phyloP scores from a whole-genome alignment of 176 grass and related monocot genomes.

The Chrysopogon serrulatus region DNA sequence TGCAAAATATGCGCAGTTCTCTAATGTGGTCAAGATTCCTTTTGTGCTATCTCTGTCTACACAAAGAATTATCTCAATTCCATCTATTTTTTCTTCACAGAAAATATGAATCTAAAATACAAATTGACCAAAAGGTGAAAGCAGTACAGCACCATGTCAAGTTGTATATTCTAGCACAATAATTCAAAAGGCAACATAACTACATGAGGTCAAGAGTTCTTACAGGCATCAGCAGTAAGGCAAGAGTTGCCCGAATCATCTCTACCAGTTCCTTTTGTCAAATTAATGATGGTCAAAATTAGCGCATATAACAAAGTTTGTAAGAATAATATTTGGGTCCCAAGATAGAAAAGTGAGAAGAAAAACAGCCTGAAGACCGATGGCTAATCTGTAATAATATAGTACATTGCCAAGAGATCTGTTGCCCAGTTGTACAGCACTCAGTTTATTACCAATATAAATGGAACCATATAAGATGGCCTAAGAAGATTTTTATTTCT shows the following conservation, averaged over 20 bases:
- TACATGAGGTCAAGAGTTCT: background rate
- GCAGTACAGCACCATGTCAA: background rate
- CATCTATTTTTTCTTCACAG: background rate
- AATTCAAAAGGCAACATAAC: background rate
- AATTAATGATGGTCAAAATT: background rate
- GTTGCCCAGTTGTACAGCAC: background rate
- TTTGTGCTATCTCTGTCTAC: background rate
- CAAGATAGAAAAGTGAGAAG: background rate
- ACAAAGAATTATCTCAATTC: background rate
- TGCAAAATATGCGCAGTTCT: background rate
- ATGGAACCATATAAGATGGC: background rate
- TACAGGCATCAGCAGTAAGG: background rate
- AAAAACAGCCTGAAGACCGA: background rate
- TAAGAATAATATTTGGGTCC: background rate
- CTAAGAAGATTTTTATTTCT: background rate
- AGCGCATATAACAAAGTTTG: background rate
- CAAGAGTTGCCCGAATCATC: background rate
- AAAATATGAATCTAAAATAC: background rate
- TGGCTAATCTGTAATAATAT: background rate
- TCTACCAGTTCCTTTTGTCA: background rate
- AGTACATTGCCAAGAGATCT: background rate
- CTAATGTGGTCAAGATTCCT: background rate
- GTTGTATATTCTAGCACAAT: background rate
- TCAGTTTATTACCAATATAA: background rate
- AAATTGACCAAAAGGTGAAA: background rate